These are phyloP conservation scores for Aquilaria malaccensis DNA, from an alignment of 345 rosid species.

Conservation along the genomic window DNA sequence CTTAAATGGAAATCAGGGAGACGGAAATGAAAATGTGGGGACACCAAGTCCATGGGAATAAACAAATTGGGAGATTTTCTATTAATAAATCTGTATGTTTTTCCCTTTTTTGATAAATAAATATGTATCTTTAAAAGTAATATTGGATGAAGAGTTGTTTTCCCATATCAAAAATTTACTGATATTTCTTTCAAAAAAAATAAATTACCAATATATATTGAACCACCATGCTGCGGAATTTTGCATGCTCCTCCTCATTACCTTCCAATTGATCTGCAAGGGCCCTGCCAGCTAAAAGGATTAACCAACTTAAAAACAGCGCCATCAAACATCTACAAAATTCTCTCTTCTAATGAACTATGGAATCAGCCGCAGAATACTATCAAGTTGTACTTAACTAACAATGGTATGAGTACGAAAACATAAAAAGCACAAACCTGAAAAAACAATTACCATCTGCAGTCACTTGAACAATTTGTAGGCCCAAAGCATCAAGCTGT, in stretches of 20 bases:
- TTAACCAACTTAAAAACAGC: conserved; percentile 18
- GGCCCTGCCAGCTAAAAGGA: conserved; percentile 48
- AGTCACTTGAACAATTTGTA: conserved; percentile 67
- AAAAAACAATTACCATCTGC: conserved; percentile 96
- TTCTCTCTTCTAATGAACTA: background rate
- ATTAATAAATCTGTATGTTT: too few relatives aligned
- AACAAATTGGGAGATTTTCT: too few relatives aligned
- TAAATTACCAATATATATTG: conserved; percentile 57
- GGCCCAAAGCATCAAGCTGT: conserved; percentile 68
- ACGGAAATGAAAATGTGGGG: too few relatives aligned
- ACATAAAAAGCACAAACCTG: conserved; percentile 54
- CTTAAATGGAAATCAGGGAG: too few relatives aligned
- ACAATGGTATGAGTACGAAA: background rate
- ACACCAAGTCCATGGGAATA: too few relatives aligned
- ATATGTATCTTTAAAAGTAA: too few relatives aligned
- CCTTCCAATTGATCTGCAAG: conserved; percentile 92
- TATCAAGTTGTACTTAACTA: background rate
- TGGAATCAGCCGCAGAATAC: too few relatives aligned
- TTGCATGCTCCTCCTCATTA: conserved; percentile 64
- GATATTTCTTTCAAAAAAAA: too few relatives aligned
- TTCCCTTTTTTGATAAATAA: too few relatives aligned
- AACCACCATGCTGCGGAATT: conserved; percentile 66
- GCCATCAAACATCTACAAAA: background rate
- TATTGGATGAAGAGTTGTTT: too few relatives aligned
- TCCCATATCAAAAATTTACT: too few relatives aligned